These are phyloP conservation scores for Penicillium sp. DNA, from an alignment of 2,329 filamentous ascomycete genomes.

Conservation along the genomic window DNA sequence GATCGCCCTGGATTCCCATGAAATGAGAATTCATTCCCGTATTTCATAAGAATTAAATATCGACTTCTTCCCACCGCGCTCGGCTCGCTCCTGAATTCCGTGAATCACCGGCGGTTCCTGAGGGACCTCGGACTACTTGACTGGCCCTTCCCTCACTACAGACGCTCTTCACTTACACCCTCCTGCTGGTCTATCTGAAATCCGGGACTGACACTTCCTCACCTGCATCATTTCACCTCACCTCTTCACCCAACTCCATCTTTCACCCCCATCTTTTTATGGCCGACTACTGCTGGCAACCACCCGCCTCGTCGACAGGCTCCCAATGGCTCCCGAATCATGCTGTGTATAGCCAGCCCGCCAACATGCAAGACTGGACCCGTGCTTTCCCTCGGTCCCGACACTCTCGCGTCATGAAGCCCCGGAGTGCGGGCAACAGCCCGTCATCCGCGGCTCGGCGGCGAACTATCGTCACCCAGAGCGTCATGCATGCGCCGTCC, in stretches of 20 bases:
- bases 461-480: slow-evolving; percentile 54
- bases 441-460: slow-evolving; percentile 52
- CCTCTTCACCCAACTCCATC: background rate
- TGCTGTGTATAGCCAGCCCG: slow-evolving; percentile 21
- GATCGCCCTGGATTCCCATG: slow-evolving; percentile 33
- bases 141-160: too few relatives aligned
- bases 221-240: background rate
- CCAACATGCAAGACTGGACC: slow-evolving; percentile 39
- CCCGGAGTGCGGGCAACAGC: slow-evolving; percentile 66
- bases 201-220: too few relatives aligned
- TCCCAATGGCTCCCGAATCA: slow-evolving; percentile 29
- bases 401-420: slow-evolving; percentile 60
- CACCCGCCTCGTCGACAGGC: slow-evolving; percentile 25
- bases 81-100: too few relatives aligned
- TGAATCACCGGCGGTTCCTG: too few relatives aligned
- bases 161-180: background rate
- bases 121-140: too few relatives aligned
- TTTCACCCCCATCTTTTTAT: slow-evolving; percentile 23
- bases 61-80: too few relatives aligned
- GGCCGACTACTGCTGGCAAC: slow-evolving; percentile 31
- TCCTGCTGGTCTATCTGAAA: background rate
- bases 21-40: slow-evolving; percentile 15
- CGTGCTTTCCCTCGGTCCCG: slow-evolving; percentile 51
- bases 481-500: slow-evolving; percentile 45
- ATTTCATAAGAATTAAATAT: too few relatives aligned